A percentile compares a stretch with the other conserved stretches of the same genome.
phyloP scores from a whole-genome alignment of 2,329 filamentous ascomycete species.

The Hymenotorrendiella dingleyae region DNA sequence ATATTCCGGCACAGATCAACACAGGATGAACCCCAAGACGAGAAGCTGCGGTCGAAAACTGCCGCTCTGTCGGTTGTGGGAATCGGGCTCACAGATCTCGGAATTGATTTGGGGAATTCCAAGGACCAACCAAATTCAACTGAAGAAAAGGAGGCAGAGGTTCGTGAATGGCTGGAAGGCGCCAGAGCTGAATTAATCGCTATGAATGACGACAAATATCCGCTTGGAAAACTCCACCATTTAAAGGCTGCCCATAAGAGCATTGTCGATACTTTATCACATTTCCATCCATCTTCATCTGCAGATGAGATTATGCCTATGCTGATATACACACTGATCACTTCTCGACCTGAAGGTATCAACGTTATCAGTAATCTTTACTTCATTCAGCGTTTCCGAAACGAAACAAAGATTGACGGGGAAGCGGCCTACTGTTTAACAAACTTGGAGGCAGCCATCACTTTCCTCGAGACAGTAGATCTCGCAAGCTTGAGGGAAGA shows the following conservation, averaged over 20 bases:
- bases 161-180: slow-evolving; percentile 64
- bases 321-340: slow-evolving; percentile 93
- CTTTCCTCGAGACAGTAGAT: slow-evolving; percentile 92
- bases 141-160: slow-evolving; percentile 57
- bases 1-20: slow-evolving; percentile 90
- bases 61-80: slow-evolving; percentile 86
- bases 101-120: slow-evolving; percentile 62
- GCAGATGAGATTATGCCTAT: slow-evolving; percentile 97
- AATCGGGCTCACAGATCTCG: slow-evolving; percentile 80
- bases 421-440: slow-evolving; percentile 95
- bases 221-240: slow-evolving; percentile 83
- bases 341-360: slow-evolving; percentile 76
- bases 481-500: slow-evolving; percentile 80
- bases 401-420: slow-evolving; percentile 78
- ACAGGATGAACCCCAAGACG: slow-evolving; percentile 90
- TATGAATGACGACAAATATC: slow-evolving; percentile 85
- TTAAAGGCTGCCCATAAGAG: slow-evolving; percentile 85
- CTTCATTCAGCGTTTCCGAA: slow-evolving; percentile 89
- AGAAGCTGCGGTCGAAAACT: slow-evolving; percentile 89
- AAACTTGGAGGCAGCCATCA: slow-evolving; percentile 90
- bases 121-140: slow-evolving; percentile 51
- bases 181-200: slow-evolving; percentile 66
- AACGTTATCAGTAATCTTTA: slow-evolving; percentile 91
- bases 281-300: slow-evolving; percentile 72
- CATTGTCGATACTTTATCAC: slow-evolving; percentile 78